A percentile compares a stretch with the other conserved stretches of the same genome.
Evolutionary conservation across 225 moss, liverwort and hornwort species (phyloP).

Genomic region (Straminergon stramineum): DNA sequence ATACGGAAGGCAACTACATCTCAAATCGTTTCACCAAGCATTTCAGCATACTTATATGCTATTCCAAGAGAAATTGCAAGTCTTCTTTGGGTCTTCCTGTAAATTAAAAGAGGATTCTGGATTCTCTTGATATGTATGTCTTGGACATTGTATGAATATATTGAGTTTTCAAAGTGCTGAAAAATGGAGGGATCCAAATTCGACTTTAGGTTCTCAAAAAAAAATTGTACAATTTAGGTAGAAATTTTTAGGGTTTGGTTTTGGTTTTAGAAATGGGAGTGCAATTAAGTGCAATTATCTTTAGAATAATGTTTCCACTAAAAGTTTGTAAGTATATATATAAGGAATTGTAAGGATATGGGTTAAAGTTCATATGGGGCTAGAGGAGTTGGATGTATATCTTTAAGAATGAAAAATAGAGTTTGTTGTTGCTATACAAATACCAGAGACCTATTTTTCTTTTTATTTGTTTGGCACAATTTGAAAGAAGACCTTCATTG

Average conservation of each 20-base stretch:
- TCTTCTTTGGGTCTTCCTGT: neutral
- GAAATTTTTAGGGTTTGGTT: neutral
- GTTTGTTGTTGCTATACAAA: neutral
- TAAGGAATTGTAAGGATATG: neutral
- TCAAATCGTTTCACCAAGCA: neutral
- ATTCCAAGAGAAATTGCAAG: neutral
- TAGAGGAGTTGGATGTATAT: neutral
- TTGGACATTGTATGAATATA: neutral
- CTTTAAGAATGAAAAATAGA: neutral
- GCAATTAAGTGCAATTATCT: neutral
- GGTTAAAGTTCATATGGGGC: neutral
- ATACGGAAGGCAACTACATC: neutral
- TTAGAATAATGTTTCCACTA: neutral
- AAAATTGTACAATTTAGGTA: rapidly evolving
- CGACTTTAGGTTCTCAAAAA: rapidly evolving
- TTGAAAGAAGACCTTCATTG: neutral
- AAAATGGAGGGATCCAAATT: neutral
- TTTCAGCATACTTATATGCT: neutral
- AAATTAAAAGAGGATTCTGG: neutral
- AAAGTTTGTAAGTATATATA: neutral
- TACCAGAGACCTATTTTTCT: neutral
- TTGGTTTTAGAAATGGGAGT: neutral
- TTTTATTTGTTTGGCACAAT: neutral
- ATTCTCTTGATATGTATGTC: neutral
- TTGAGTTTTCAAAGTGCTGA: neutral